Conservation (phyloP, 352 stramenopile species). For the Globisporangium solare region DNA sequence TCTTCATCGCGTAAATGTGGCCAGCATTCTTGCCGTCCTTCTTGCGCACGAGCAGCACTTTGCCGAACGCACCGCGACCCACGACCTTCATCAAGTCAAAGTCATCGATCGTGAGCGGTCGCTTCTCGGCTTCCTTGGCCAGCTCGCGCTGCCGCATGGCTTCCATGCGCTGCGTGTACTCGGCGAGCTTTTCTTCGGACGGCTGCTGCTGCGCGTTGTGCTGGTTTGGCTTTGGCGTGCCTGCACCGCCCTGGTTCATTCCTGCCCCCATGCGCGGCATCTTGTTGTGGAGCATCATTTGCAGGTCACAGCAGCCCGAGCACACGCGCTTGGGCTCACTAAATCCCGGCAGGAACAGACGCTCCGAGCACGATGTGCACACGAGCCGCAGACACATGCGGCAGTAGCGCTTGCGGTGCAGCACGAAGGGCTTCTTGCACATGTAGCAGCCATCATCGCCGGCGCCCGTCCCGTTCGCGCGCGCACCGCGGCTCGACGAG, state of each 20-base stretch:
- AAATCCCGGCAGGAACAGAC: constrained; percentile 82
- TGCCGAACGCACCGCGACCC: constrained; percentile 93
- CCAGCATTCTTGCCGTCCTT: constrained; percentile 84
- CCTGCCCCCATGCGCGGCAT: constrained; percentile 45
- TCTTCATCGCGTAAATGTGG: constrained; percentile 93
- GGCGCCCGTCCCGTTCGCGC: constrained; percentile 13
- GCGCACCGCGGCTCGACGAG: constrained; percentile 16
- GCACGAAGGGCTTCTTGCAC: constrained; percentile 75
- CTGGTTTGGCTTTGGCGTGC: constrained; percentile 7
- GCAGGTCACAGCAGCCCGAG: constrained; percentile 78
- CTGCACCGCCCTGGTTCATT: constrained; percentile 11
- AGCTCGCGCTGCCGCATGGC: constrained; percentile 76
- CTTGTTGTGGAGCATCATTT: constrained; percentile 88
- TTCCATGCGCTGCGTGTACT: constrained; percentile 65
- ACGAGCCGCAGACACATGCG: constrained; percentile 84
- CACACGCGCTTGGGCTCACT: constrained; percentile 86
- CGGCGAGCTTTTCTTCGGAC: constrained; percentile 57
- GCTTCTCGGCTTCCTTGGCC: constrained; percentile 61
- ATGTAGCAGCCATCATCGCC: constrained; percentile 71
- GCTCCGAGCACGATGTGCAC: constrained; percentile 82
- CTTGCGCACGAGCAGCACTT: constrained; percentile 93
- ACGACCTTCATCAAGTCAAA: constrained; percentile 96
- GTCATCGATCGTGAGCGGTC: constrained; percentile 85
- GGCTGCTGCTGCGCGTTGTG: constrained; percentile 11
- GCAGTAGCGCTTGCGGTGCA: constrained; percentile 78